Evolutionary conservation across 768 basidiomycete genomes (phyloP), one percentile per base, ranked within the genome.

Genomic region (Suillus plorans): DNA sequence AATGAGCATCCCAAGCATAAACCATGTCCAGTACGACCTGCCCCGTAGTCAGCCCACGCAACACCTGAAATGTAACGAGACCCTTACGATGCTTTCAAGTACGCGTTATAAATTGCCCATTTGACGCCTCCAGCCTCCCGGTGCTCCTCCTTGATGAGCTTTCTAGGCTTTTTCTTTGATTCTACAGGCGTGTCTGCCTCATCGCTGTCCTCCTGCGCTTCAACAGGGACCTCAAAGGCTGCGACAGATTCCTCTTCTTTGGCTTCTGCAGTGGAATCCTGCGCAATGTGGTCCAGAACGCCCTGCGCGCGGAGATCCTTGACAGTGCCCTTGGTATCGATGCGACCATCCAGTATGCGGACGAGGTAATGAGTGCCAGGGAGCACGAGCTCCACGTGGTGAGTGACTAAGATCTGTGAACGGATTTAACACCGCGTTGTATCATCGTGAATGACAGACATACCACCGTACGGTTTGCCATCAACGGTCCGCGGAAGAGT

Each of bases 301-400:
- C 91, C 90, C 50, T 79, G 81, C 0, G 81, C 80, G 1, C 84
- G 84, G 7, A 94, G 80, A 7, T 91, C 90, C 50, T 83, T 80
- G 12, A 90, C 79, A 0, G 84, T 84, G 7, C 93, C 93, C 71
- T 91, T 86, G 1, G 84, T 83, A 69, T 93, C 91, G 60, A 94
- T 86, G 16, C 91, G 86, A 3, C 92, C 93, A 71, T 94, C 92
- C 2, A 92, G 80, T 84, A 94, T 89, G 34, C 91, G 86, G 8
- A 94, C 82, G 3, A 94, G 77, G 69, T 92, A 92, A 69, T 88
- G 71, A 0, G 90, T 85, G 0, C 86, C 88, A 0, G 92, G 89
- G 8, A 93, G 83, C 20, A 94, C 88, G 1, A 95, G 84, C 59
- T 94, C 90, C 34, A 94, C 88, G 70, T 94, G 92, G 66, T 95